Base-by-base conservation (phyloP, 163 green algal genomes). In the Chlorella variabilis region DNA sequence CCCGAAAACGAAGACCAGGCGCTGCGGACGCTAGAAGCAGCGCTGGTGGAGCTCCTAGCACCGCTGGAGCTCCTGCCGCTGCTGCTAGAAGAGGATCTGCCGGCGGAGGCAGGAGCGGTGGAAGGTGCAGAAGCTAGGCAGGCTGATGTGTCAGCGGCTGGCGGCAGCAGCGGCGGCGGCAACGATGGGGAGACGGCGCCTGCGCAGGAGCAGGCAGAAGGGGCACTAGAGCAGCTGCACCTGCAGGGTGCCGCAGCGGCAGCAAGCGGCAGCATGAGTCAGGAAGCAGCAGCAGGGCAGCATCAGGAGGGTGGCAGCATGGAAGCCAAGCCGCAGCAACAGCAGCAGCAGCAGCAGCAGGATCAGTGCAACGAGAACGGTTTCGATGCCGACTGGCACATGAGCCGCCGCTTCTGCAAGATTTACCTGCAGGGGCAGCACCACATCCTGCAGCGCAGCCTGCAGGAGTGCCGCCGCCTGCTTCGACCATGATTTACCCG, bases 391-490 rank as follows among this genome's bases (percentile, higher is more conserved):
- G 56, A 77, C 51, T 88, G 78, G 78, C 11, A 31, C 23, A 59
- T 42, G 25, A 82, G 69, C 41, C 36, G 29, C 38, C 31, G 62
- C n/a, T 79, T 82, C 33, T 85, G 79, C 66, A 21, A 70, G 25
- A n/a, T 80, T 11, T 88, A 88, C 56, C 31, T 88, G 25, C 23
- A 36, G 27, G 84, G 84, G 13, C 84, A 88, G 66, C 38, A 34
- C 8, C 2, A 42, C 27, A 85, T 88, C 41, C 39, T 88, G 63
- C 23, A 36, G 54, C 41, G 56, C 48, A 58, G 74, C 15, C 58
- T 77, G 49, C 20, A 49, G 29, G 68, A 87, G 51, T 82, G 76
- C 63, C 49, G 33, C 3, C 33, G 38, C 4, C 5, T 63, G 48
- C 27, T 75, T 25, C 65, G 56, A 21, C 15, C 33, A 11, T 54